Percentiles rank a stretch among this genome's conserved stretches.
phyloP scores from a whole-genome alignment of 176 grass and related monocot species.

The Oryza officinalis region DNA sequence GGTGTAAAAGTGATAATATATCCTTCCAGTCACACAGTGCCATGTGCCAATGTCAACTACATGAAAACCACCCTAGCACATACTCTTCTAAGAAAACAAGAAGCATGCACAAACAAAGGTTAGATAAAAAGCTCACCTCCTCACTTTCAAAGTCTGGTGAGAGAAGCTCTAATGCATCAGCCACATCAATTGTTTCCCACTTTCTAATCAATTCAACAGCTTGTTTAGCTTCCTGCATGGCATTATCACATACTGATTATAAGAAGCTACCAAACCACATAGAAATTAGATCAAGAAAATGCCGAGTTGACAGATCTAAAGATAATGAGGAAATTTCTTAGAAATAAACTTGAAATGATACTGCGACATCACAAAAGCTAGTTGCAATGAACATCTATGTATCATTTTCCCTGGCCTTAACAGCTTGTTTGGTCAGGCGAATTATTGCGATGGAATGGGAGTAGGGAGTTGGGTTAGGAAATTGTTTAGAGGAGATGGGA shows the following conservation, averaged over 20 bases:
- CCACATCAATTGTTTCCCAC: constrained; percentile 96
- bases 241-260: constrained; percentile 29
- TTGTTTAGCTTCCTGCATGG: constrained; percentile 89
- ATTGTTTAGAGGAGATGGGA: not conserved
- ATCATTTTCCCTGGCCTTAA: not conserved
- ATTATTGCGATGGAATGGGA: not conserved
- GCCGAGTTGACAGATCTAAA: not conserved
- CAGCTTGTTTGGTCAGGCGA: not conserved
- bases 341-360: not conserved
- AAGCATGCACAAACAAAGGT: constrained; percentile 22
- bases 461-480: not conserved
- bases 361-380: not conserved
- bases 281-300: constrained; percentile 17
- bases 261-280: constrained; percentile 10
- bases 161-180: constrained; percentile 94
- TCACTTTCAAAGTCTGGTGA: constrained; percentile 94
- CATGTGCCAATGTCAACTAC: not conserved
- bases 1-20: constrained; percentile 22
- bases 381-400: not conserved
- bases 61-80: not conserved
- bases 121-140: constrained; percentile 50
- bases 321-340: not conserved
- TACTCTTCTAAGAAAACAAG: constrained; percentile 9
- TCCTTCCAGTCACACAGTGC: not conserved
- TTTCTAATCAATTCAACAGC: constrained; percentile 91